A percentile compares a stretch with the other conserved stretches of the same genome.
phyloP scores from a whole-genome alignment of 345 rosid genomes.

The Syzygium oleosum region DNA sequence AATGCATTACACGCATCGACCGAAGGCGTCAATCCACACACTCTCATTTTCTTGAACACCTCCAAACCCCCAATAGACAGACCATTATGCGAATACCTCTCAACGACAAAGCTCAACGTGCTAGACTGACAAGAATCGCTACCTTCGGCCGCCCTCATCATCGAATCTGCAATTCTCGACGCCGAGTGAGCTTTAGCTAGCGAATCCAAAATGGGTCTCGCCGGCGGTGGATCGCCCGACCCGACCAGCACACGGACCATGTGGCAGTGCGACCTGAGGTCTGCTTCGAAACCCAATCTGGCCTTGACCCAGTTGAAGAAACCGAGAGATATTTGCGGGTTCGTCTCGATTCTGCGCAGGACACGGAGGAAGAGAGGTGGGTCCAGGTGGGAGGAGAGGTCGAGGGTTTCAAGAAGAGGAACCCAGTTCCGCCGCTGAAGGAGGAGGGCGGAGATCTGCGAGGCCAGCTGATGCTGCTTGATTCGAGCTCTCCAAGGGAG shows the following conservation, averaged over 20 bases:
- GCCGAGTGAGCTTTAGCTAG: slow-evolving; percentile 26
- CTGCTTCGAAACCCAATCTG: slow-evolving; percentile 42
- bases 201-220: slow-evolving; percentile 25
- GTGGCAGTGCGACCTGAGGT: slow-evolving; percentile 42
- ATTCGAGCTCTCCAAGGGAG: slow-evolving; percentile 43
- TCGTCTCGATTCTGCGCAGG: slow-evolving; percentile 33
- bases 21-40: slow-evolving; percentile 26
- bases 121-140: slow-evolving; percentile 9
- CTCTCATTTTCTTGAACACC: slow-evolving; percentile 30
- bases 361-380: slow-evolving; percentile 43
- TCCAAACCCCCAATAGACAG: slow-evolving; percentile 31
- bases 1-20: slow-evolving; percentile 32
- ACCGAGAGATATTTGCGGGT: slow-evolving; percentile 31
- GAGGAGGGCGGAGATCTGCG: slow-evolving; percentile 49
- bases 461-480: slow-evolving; percentile 24
- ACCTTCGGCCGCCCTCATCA: slow-evolving; percentile 38
- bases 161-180: slow-evolving; percentile 20
- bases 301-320: slow-evolving; percentile 53
- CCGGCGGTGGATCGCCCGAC: slow-evolving; percentile 22
- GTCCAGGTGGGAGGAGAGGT: slow-evolving; percentile 36
- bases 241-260: slow-evolving; percentile 19
- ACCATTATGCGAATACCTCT: slow-evolving; percentile 31
- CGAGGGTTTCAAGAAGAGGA: slow-evolving; percentile 27
- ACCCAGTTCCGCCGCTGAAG: slow-evolving; percentile 45
- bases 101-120: slow-evolving; percentile 34